phyloP scores from a whole-genome alignment of 1,284 basidiomycete species.

The Puccinia polysora region DNA sequence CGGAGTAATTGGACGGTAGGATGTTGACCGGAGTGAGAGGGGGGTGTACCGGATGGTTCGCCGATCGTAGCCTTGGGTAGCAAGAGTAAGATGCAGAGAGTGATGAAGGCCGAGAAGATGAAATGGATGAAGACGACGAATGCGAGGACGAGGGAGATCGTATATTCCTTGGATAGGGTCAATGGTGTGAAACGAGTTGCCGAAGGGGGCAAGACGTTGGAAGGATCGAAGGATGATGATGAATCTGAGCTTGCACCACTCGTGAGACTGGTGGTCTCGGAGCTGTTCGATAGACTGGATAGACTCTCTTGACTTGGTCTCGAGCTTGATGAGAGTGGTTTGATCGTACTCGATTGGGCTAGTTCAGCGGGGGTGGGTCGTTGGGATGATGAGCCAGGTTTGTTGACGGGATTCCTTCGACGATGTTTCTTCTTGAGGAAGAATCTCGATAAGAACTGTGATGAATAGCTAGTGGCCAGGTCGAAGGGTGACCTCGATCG shows the following conservation, averaged over 20 bases:
- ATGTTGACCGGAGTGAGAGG: constrained; percentile 54
- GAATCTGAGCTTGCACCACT: constrained; percentile 24
- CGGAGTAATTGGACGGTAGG: constrained; percentile 57
- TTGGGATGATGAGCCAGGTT: constrained; percentile 3
- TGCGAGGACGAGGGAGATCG: constrained; percentile 59
- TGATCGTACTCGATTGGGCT: background rate
- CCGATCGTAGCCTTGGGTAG: constrained; percentile 48
- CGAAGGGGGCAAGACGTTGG: constrained; percentile 39
- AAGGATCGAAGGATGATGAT: constrained; percentile 38
- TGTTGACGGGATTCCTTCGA: too few species aligned
- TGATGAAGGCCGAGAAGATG: constrained; percentile 44
- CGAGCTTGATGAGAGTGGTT: constrained; percentile 14
- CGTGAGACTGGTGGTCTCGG: background rate
- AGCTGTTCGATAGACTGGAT: background rate
- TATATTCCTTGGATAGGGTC: constrained; percentile 51
- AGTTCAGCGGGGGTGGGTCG: background rate
- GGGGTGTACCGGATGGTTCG: constrained; percentile 52
- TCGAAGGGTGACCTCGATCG: constrained; percentile 16
- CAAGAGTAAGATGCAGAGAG: constrained; percentile 45
- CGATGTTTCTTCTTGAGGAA: constrained; percentile 23
- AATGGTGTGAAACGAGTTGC: constrained; percentile 44
- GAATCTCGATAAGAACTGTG: constrained; percentile 35
- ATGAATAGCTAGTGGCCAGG: constrained; percentile 32
- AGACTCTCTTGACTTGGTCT: background rate
- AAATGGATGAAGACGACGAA: constrained; percentile 61